Conservation (phyloP, 1,139 yeast species). For the Kluyveromyces sp. region DNA sequence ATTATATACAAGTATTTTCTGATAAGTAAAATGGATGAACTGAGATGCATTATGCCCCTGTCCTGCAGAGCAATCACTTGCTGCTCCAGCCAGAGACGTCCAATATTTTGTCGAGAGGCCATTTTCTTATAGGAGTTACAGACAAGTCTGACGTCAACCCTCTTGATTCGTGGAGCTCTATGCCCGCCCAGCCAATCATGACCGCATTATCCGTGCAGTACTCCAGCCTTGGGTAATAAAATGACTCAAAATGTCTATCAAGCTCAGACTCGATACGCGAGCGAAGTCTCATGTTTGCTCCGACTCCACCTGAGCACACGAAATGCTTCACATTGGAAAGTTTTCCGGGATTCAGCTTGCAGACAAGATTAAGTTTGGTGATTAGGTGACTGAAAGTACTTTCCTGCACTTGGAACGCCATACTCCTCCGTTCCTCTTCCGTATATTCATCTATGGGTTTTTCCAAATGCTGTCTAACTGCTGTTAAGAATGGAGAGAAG, state of each 20-base stretch:
- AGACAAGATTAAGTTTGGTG: conserved; percentile 51
- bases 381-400: conserved; percentile 66
- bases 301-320: conserved; percentile 92
- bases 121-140: conserved; percentile 57
- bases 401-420: conserved; percentile 61
- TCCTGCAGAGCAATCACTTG: too few species aligned
- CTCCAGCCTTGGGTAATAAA: conserved; percentile 61
- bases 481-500: conserved; percentile 71
- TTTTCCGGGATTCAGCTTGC: conserved; percentile 38
- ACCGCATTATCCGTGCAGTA: conserved; percentile 93
- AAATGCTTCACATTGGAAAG: conserved; percentile 46
- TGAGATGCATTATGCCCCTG: neutral
- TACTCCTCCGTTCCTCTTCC: conserved; percentile 29
- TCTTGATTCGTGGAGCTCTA: conserved; percentile 63
- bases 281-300: conserved; percentile 62
- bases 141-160: conserved; percentile 43
- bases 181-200: conserved; percentile 97
- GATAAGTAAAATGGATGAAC: neutral
- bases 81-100: conserved; percentile 51
- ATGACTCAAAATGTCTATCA: conserved; percentile 24
- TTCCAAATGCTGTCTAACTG: conserved; percentile 36
- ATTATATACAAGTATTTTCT: neutral
- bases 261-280: conserved; percentile 40
- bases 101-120: conserved; percentile 58
- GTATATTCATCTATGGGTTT: conserved; percentile 17